Evolutionary conservation across 495 filamentous ascomycete species (phyloP).

Genomic region (Talaromyces thailandensis): DNA sequence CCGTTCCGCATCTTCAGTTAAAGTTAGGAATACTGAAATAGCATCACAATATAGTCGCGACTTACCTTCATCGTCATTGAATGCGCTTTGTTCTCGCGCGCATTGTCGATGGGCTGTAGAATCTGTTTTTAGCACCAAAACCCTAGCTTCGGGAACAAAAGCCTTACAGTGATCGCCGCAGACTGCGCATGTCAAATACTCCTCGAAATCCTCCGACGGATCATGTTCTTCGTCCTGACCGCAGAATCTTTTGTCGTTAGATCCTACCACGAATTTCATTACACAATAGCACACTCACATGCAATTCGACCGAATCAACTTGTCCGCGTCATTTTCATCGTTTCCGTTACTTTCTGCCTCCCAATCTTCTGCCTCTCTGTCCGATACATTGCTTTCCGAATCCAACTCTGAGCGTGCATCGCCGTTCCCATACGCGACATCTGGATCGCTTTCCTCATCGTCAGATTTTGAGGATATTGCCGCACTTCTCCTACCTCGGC

Average conservation of each 20-base stretch:
- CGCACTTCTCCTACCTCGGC: constrained; percentile 16
- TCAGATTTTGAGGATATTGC: constrained; percentile 9
- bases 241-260: constrained; percentile 52
- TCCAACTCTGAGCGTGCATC: constrained; percentile 40
- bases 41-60: constrained; percentile 2
- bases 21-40: constrained; percentile 6
- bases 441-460: constrained; percentile 29
- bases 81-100: constrained; percentile 67
- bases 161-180: constrained; percentile 84
- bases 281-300: constrained; percentile 53
- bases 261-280: constrained; percentile 2
- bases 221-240: constrained; percentile 77
- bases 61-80: constrained; percentile 61
- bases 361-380: constrained; percentile 58
- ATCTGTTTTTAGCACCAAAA: neutral
- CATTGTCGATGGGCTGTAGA: constrained; percentile 82
- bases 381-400: constrained; percentile 56
- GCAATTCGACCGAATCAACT: constrained; percentile 51
- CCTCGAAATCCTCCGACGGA: constrained; percentile 79
- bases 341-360: constrained; percentile 51
- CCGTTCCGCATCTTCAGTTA: constrained; percentile 30
- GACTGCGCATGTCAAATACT: constrained; percentile 66
- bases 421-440: constrained; percentile 32
- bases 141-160: constrained; percentile 5
- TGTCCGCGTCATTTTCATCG: constrained; percentile 59